These are phyloP conservation scores for Somion occarium DNA, from an alignment of 1,284 basidiomycete genomes.

Conservation along the genomic window DNA sequence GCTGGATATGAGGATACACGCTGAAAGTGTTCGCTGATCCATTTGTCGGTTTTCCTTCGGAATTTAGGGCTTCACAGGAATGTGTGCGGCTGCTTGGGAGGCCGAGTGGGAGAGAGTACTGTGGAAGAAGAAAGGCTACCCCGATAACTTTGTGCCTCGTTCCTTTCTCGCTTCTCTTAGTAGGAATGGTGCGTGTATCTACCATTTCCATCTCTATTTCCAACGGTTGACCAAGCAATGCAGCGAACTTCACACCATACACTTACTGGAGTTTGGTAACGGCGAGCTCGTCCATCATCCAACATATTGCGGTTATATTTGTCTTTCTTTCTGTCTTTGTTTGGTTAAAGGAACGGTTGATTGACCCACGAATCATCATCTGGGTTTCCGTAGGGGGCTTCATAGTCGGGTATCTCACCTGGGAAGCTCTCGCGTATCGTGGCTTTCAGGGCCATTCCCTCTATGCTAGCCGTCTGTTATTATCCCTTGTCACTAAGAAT, in stretches of 20 bases:
- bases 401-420: conserved; percentile 53
- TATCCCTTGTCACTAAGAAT: conserved; percentile 1
- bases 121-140: conserved; percentile 74
- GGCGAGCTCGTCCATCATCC: conserved; percentile 76
- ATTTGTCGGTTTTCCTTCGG: no score
- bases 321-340: conserved; percentile 82
- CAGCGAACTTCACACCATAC: conserved; percentile 75
- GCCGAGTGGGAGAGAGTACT: conserved; percentile 76
- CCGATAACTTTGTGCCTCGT: conserved; percentile 83
- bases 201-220: not conserved
- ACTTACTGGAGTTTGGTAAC: conserved; percentile 71
- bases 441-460: conserved; percentile 2
- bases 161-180: conserved; percentile 77
- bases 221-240: no score
- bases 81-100: conserved; percentile 46
- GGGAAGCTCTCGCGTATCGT: conserved; percentile 51
- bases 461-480: not conserved
- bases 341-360: conserved; percentile 54
- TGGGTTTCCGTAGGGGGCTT: conserved; percentile 62
- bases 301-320: conserved; percentile 78
- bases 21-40: no score
- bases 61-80: not conserved
- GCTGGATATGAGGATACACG: not conserved
- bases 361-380: conserved; percentile 69
- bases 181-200: conserved; percentile 67